A percentile compares a stretch with the other conserved stretches of the same genome.
Conservation (phyloP, 1,284 basidiomycete genomes). For the Xerocomus nothofagi region DNA sequence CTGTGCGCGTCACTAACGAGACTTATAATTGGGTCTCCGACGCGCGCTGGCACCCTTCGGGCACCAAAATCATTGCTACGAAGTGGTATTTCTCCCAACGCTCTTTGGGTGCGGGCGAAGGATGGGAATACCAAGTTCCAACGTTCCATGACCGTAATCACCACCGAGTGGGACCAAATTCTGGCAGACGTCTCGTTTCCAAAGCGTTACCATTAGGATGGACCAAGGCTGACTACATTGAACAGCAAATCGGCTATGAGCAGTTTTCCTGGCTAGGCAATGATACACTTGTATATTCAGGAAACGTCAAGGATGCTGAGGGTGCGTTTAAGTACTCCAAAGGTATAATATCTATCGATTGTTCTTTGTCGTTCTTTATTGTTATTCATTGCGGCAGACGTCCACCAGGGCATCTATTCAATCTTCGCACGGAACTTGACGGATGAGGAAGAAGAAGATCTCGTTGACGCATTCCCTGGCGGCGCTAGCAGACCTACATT, state of each 20-base stretch:
- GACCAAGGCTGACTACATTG: constrained; percentile 54
- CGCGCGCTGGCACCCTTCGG: constrained; percentile 67
- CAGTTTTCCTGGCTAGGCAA: constrained; percentile 61
- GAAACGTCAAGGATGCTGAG: constrained; percentile 56
- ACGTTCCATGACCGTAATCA: constrained; percentile 25
- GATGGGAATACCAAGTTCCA: constrained; percentile 62
- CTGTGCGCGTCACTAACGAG: constrained; percentile 67
- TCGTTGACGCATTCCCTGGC: constrained; percentile 60
- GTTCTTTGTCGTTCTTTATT: not conserved
- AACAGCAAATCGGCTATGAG: constrained; percentile 72
- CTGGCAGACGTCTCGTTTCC: constrained; percentile 55
- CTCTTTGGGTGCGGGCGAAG: constrained; percentile 68
- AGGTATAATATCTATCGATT: constrained; percentile 39
- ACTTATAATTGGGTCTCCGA: constrained; percentile 70
- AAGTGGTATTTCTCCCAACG: constrained; percentile 70
- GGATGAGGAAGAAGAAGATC: constrained; percentile 46
- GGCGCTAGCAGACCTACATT: constrained; percentile 72
- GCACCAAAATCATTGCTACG: constrained; percentile 60
- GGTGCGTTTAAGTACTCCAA: constrained; percentile 62
- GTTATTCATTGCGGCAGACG: constrained; percentile 42
- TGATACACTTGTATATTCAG: constrained; percentile 62
- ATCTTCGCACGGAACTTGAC: constrained; percentile 66
- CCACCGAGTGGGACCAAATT: constrained; percentile 41
- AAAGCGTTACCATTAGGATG: constrained; percentile 59
- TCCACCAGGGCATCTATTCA: constrained; percentile 68